These are phyloP conservation scores for Simmondsia chinensis DNA, from an alignment of 148 eudicot genomes.

Conservation along the genomic window DNA sequence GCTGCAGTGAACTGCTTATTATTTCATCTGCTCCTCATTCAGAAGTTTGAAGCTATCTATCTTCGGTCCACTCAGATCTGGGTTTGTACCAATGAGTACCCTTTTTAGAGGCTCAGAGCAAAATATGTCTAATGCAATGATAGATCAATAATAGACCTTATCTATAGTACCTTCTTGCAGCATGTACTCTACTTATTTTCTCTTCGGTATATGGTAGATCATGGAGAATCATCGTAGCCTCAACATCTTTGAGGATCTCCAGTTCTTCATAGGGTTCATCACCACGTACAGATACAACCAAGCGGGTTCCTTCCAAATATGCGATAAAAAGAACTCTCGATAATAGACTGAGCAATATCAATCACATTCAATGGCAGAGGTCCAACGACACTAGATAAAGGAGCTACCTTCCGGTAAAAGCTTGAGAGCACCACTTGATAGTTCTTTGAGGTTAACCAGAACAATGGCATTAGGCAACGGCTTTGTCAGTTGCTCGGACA, in stretches of 20 bases:
- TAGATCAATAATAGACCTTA: background rate
- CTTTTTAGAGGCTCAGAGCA: too few species aligned
- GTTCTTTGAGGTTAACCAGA: conserved; percentile 70
- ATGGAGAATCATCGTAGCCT: conserved; percentile 65
- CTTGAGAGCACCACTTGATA: conserved; percentile 77
- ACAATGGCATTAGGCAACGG: conserved; percentile 89
- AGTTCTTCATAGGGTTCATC: conserved; percentile 79
- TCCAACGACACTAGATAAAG: background rate
- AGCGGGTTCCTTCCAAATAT: conserved; percentile 61
- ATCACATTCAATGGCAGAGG: too few species aligned
- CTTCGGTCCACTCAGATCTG: too few species aligned
- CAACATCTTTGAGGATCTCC: conserved; percentile 55
- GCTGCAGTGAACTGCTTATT: too few species aligned
- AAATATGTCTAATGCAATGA: background rate
- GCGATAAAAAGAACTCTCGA: background rate
- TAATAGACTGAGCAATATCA: background rate
- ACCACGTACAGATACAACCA: conserved; percentile 84
- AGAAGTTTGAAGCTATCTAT: too few species aligned
- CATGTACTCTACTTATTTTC: conserved; percentile 79
- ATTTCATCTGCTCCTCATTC: too few species aligned
- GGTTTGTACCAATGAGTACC: too few species aligned
- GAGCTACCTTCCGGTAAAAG: conserved; percentile 81
- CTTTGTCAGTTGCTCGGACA: conserved; percentile 87
- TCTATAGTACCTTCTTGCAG: conserved; percentile 63
- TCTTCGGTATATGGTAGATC: conserved; percentile 55